Percentiles rank a stretch among this genome's conserved stretches.
Conservation (phyloP, 108 stramenopile species). For the Chaetoceros tenuissimus region DNA sequence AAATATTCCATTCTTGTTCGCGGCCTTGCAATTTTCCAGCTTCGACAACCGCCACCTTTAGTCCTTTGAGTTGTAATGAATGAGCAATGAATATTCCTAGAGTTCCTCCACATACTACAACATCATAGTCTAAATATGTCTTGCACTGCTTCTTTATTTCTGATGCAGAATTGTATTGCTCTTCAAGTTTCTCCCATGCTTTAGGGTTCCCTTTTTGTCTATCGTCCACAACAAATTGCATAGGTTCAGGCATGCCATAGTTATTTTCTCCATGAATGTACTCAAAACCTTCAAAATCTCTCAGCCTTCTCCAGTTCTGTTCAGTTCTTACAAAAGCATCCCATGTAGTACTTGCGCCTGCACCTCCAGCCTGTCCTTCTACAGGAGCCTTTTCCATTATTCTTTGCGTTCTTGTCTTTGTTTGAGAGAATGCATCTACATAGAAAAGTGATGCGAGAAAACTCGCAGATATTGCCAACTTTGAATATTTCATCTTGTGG, state of each 20-base stretch:
- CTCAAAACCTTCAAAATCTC: conserved; percentile 37
- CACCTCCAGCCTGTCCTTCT: conserved; percentile 38
- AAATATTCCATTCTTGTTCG: conserved; percentile 94
- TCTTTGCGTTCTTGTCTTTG: neutral
- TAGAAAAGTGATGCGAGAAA: neutral
- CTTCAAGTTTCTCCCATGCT: conserved; percentile 57
- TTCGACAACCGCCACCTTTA: conserved; percentile 73
- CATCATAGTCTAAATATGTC: conserved; percentile 63
- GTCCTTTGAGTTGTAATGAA: conserved; percentile 67
- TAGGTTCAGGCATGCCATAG: conserved; percentile 29
- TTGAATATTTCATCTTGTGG: too few species aligned
- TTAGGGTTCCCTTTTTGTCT: conserved; percentile 49
- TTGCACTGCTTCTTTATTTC: neutral
- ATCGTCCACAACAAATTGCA: conserved; percentile 58
- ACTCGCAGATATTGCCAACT: too few species aligned
- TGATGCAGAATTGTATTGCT: conserved; percentile 14
- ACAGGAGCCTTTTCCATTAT: neutral
- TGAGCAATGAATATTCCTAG: conserved; percentile 87
- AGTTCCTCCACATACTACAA: conserved; percentile 85
- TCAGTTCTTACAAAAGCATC: conserved; percentile 63
- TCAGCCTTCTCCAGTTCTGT: conserved; percentile 56
- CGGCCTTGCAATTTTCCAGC: conserved; percentile 69
- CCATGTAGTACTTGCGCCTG: conserved; percentile 59
- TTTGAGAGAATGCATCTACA: neutral
- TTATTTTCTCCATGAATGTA: conserved; percentile 26